A percentile compares a stretch with the other conserved stretches of the same genome.
Conservation (phyloP, 441 rosid genomes). For the Adansonia grandidieri region DNA sequence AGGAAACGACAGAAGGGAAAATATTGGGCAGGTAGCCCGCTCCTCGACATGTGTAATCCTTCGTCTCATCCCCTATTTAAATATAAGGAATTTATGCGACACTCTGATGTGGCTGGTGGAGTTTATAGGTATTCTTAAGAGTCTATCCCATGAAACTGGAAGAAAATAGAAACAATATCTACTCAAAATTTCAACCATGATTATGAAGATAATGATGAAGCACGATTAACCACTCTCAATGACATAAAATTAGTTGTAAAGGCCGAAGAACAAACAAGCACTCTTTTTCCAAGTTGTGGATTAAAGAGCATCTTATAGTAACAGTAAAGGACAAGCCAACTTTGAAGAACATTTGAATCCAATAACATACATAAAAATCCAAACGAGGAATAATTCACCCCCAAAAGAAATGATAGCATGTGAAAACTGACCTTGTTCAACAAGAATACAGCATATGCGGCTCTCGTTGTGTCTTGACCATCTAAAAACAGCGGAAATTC, state of each 20-base stretch:
- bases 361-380: background rate
- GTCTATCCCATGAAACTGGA: background rate
- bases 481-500: constrained; percentile 92
- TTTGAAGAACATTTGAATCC: background rate
- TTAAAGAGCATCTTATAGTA: background rate
- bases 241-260: background rate
- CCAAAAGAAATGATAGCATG: constrained; percentile 5
- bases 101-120: background rate
- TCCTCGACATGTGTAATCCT: background rate
- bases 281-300: background rate
- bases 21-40: background rate
- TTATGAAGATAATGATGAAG: background rate
- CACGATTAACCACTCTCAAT: background rate
- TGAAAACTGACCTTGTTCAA: constrained; percentile 71
- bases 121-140: background rate
- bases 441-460: constrained; percentile 94
- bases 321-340: background rate
- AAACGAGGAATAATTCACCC: background rate
- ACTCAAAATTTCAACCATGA: constrained; percentile 15
- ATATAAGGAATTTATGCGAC: background rate
- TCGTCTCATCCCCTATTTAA: background rate
- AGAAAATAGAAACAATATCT: background rate
- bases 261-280: background rate
- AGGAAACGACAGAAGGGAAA: too few relatives aligned
- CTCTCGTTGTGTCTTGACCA: constrained; percentile 95